These are phyloP conservation scores for Candida glaebosa DNA, from an alignment of 805 yeast species.

Conservation along the genomic window DNA sequence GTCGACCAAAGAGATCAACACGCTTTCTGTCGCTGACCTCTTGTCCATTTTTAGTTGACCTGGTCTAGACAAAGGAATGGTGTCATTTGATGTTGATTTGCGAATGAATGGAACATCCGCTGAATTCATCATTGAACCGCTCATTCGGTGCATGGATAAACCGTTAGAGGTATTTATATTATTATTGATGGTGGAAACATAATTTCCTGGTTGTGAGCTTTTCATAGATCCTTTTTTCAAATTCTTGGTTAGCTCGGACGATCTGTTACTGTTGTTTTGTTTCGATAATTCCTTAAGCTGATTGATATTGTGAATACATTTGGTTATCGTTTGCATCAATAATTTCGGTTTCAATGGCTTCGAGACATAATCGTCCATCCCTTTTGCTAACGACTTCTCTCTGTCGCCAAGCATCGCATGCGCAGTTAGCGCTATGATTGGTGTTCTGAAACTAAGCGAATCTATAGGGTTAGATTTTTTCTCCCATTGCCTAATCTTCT, in stretches of 20 bases:
- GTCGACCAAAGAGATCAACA: slow-evolving; percentile 3
- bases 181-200: slow-evolving; percentile 6
- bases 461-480: slow-evolving; percentile 69
- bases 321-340: slow-evolving; percentile 78
- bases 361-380: slow-evolving; percentile 89
- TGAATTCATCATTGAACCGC: background rate
- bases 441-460: slow-evolving; percentile 69
- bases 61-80: slow-evolving; percentile 19
- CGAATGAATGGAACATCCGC: slow-evolving; percentile 18
- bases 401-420: slow-evolving; percentile 95
- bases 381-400: slow-evolving; percentile 80
- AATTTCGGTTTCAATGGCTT: slow-evolving; percentile 84
- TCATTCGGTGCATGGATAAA: background rate
- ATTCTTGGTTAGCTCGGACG: slow-evolving; percentile 45
- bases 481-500: slow-evolving; percentile 85
- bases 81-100: slow-evolving; percentile 31
- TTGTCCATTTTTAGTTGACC: slow-evolving; percentile 27
- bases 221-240: slow-evolving; percentile 36
- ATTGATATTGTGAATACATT: slow-evolving; percentile 70
- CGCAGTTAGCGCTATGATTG: slow-evolving; percentile 86
- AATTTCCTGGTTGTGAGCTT: slow-evolving; percentile 2
- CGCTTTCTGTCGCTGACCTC: slow-evolving; percentile 35
- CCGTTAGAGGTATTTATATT: slow-evolving; percentile 7
- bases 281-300: slow-evolving; percentile 56
- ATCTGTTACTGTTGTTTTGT: slow-evolving; percentile 42